These are phyloP conservation scores for Mycena olivaceomarginata DNA, from an alignment of 768 basidiomycete genomes.

Conservation along the genomic window DNA sequence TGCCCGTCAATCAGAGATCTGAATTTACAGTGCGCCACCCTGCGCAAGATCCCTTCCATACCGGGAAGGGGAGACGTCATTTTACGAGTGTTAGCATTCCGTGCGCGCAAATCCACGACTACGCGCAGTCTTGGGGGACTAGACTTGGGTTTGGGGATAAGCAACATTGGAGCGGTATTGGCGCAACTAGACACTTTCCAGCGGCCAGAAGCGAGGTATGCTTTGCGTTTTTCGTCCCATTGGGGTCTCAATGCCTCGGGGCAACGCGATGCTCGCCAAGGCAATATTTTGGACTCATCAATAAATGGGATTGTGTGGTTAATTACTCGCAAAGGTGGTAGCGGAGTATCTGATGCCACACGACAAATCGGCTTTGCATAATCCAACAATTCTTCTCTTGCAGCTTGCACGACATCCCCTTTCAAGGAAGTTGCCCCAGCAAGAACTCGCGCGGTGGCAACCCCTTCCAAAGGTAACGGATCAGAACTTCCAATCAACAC, in stretches of 20 bases:
- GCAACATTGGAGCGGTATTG: conserved; percentile 17
- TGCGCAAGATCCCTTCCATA: conserved; percentile 24
- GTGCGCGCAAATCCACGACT: conserved; percentile 11
- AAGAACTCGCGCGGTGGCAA: conserved; percentile 21
- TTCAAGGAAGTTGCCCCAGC: background rate
- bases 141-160: conserved; percentile 9
- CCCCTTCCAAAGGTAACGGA: conserved; percentile 38
- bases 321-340: conserved; percentile 51
- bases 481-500: conserved; percentile 43
- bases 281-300: conserved; percentile 47
- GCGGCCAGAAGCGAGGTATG: conserved; percentile 14
- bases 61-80: conserved; percentile 19
- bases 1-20: conserved; percentile 51
- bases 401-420: background rate
- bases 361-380: conserved; percentile 46
- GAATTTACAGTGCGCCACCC: conserved; percentile 12
- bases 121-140: background rate
- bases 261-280: conserved; percentile 50
- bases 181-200: conserved; percentile 1
- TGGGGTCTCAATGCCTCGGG: conserved; percentile 39
- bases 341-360: conserved; percentile 43
- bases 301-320: conserved; percentile 53
- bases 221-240: conserved; percentile 15
- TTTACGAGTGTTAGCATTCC: conserved; percentile 18
- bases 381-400: conserved; percentile 13